Percentiles rank a stretch among this genome's conserved stretches.
These are phyloP conservation scores for Prunus dulcis DNA, from an alignment of 306 rosid genomes.

Conservation along the genomic window DNA sequence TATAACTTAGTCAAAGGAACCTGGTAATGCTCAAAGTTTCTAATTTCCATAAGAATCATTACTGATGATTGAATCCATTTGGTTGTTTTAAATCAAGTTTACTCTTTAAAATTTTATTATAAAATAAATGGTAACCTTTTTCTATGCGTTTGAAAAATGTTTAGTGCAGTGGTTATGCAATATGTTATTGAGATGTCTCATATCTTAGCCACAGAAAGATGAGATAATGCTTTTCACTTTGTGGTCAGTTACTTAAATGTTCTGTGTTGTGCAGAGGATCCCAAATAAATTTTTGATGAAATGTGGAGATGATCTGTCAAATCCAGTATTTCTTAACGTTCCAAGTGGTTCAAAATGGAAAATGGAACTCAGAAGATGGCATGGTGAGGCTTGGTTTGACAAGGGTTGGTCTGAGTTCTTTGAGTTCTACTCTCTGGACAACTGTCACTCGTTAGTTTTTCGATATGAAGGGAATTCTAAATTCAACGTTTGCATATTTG, in stretches of 20 bases:
- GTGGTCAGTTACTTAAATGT: background rate
- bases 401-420: constrained; percentile 21
- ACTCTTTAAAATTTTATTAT: no score
- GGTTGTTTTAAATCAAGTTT: no score
- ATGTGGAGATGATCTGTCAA: background rate
- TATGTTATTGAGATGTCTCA: no score
- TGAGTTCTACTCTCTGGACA: background rate
- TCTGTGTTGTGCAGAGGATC: background rate
- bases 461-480: constrained; percentile 11
- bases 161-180: no score
- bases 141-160: no score
- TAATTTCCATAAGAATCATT: no score
- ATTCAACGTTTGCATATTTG: constrained; percentile 19
- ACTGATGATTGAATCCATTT: no score
- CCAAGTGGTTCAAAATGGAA: constrained; percentile 18
- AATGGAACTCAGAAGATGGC: background rate
- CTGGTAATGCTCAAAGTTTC: no score
- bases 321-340: background rate
- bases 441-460: background rate
- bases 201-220: no score
- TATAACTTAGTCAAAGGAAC: no score
- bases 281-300: constrained; percentile 8
- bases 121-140: no score
- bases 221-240: background rate
- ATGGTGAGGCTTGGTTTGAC: constrained; percentile 9